These are phyloP conservation scores for Ochromonadaceae sp. DNA, from an alignment of 352 stramenopile species.

Conservation along the genomic window DNA sequence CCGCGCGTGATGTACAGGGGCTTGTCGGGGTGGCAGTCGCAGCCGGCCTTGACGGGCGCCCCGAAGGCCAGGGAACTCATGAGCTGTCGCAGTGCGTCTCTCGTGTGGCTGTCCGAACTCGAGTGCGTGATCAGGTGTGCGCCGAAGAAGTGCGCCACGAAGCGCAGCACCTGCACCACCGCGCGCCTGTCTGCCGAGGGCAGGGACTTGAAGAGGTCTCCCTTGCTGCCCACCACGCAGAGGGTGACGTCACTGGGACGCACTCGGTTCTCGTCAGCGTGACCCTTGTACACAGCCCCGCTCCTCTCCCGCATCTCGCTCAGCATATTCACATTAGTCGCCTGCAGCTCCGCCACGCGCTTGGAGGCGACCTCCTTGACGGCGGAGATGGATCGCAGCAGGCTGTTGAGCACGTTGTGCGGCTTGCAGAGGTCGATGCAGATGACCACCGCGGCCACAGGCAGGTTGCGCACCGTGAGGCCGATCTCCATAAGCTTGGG, in stretches of 20 bases:
- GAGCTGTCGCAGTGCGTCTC: neutral
- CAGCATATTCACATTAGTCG: neutral
- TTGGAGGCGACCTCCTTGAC: neutral
- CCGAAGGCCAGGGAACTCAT: neutral
- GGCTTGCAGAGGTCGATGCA: slow-evolving; percentile 5
- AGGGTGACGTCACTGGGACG: neutral
- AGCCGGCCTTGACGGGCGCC: neutral
- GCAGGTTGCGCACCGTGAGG: neutral
- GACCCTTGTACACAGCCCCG: neutral
- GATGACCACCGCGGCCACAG: neutral
- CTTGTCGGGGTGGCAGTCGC: neutral
- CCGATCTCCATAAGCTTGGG: neutral
- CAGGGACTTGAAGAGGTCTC: neutral
- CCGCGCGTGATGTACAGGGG: neutral
- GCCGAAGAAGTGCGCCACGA: slow-evolving; percentile 10
- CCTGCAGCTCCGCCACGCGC: neutral
- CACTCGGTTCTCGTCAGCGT: neutral
- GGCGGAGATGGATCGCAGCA: neutral
- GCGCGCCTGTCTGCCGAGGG: neutral
- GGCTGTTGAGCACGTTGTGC: neutral
- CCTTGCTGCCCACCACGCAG: neutral
- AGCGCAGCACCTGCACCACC: neutral
- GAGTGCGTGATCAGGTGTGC: neutral
- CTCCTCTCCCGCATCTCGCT: neutral
- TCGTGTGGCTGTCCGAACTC: neutral